Conservation (phyloP, 1,284 basidiomycete genomes). For the Vanrija sp. region DNA sequence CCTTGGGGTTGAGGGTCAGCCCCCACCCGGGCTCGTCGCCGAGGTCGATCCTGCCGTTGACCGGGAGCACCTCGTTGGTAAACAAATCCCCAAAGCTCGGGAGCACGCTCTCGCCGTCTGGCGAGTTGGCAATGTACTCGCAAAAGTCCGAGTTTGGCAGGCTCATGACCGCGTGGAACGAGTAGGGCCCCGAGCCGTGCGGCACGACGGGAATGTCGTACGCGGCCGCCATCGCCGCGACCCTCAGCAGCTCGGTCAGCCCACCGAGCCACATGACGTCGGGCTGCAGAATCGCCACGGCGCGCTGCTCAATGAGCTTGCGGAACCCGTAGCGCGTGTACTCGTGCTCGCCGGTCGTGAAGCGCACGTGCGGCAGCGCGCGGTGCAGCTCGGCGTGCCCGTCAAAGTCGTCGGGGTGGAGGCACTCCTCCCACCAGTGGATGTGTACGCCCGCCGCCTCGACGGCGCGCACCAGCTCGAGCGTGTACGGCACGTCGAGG, state of each 20-base stretch:
- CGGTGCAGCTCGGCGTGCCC: constrained; percentile 52
- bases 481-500: constrained; percentile 51
- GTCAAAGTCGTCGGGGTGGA: constrained; percentile 54
- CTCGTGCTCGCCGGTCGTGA: constrained; percentile 58
- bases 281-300: constrained; percentile 55
- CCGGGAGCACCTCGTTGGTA: constrained; percentile 54
- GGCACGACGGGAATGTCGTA: constrained; percentile 56
- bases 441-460: constrained; percentile 53
- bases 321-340: constrained; percentile 56
- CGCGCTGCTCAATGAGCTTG: constrained; percentile 54
- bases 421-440: constrained; percentile 57
- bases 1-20: constrained; percentile 52
- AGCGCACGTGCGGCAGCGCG: constrained; percentile 53
- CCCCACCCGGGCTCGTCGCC: constrained; percentile 54
- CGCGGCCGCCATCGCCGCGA: constrained; percentile 47
- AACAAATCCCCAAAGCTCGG: constrained; percentile 57
- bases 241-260: constrained; percentile 55
- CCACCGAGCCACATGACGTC: constrained; percentile 56
- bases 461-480: constrained; percentile 51
- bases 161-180: constrained; percentile 47
- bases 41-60: constrained; percentile 52
- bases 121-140: constrained; percentile 55
- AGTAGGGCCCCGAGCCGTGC: constrained; percentile 52
- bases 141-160: constrained; percentile 45
- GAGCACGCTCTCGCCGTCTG: constrained; percentile 53